A percentile compares a stretch with the other conserved stretches of the same genome.
These are phyloP conservation scores for Nicotiana paniculata DNA, from an alignment of 257 asterid species.

Conservation along the genomic window DNA sequence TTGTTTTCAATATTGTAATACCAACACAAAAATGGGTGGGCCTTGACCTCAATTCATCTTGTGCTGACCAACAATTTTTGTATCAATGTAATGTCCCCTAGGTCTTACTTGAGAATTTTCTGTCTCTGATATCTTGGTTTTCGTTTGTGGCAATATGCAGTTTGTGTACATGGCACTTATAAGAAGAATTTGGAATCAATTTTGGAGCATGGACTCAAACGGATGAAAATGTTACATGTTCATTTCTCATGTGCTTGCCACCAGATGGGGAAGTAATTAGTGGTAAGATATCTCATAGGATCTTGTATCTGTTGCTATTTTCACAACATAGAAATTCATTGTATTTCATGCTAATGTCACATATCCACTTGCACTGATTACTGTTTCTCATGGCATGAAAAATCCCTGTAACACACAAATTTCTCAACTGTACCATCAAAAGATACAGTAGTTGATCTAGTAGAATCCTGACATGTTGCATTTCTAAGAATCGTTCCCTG, in stretches of 20 bases:
- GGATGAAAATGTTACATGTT: conserved; percentile 84
- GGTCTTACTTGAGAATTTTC: background rate
- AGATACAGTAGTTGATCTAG: background rate
- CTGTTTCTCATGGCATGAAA: background rate
- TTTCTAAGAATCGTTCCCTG: background rate
- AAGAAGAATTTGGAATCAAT: conserved; percentile 67
- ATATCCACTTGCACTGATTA: background rate
- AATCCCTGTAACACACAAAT: background rate
- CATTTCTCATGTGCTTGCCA: conserved; percentile 94
- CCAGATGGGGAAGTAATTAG: conserved; percentile 78
- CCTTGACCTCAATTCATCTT: background rate
- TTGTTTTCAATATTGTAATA: background rate
- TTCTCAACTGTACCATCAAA: background rate
- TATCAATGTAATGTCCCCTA: background rate
- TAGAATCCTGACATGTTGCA: background rate
- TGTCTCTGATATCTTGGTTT: background rate
- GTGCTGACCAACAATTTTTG: background rate
- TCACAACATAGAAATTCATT: background rate
- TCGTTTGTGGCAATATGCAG: conserved; percentile 30
- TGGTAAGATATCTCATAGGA: conserved; percentile 40
- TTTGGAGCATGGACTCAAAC: conserved; percentile 70
- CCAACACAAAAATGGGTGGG: background rate
- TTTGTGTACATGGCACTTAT: conserved; percentile 96
- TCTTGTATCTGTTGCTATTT: conserved; percentile 1
- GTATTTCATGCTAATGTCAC: background rate